phyloP scores from a whole-genome alignment of 129 eudicot species.

The Kitagawia praeruptora region DNA sequence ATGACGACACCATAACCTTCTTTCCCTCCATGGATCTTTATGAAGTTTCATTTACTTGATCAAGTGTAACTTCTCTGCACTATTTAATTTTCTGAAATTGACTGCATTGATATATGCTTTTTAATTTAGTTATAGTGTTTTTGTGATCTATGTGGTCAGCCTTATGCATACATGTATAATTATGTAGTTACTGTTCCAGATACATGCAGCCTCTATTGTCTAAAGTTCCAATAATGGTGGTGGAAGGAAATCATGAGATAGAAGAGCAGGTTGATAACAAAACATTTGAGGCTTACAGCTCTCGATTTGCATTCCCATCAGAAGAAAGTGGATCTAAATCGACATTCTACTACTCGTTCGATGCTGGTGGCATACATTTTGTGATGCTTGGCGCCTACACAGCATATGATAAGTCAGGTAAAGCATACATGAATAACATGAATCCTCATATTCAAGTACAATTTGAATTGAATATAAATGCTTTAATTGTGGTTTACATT shows the following conservation, averaged over 20 bases:
- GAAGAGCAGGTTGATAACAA: slow-evolving; percentile 54
- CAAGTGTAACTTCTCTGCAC: background rate
- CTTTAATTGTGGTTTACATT: background rate
- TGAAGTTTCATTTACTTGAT: background rate
- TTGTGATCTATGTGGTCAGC: background rate
- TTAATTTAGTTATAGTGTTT: background rate
- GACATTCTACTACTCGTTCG: slow-evolving; percentile 77
- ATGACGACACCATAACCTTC: background rate
- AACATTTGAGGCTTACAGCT: slow-evolving; percentile 67
- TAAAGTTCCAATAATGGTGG: slow-evolving; percentile 80
- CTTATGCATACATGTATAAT: background rate
- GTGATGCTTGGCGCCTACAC: slow-evolving; percentile 87
- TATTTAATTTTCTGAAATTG: background rate
- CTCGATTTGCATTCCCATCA: slow-evolving; percentile 88
- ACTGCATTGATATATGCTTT: background rate
- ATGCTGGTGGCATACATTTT: slow-evolving; percentile 96
- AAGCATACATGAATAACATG: background rate
- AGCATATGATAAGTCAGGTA: slow-evolving; percentile 71
- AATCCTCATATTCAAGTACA: background rate
- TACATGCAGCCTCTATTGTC: slow-evolving; percentile 76
- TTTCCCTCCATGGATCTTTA: background rate
- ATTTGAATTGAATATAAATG: background rate
- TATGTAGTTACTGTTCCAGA: slow-evolving; percentile 24
- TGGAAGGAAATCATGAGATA: slow-evolving; percentile 93
- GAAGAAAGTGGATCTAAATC: slow-evolving; percentile 76